Percentiles rank a stretch among this genome's conserved stretches.
These are phyloP conservation scores for Tuber magnatum DNA, from an alignment of 495 filamentous ascomycete genomes.

Conservation along the genomic window DNA sequence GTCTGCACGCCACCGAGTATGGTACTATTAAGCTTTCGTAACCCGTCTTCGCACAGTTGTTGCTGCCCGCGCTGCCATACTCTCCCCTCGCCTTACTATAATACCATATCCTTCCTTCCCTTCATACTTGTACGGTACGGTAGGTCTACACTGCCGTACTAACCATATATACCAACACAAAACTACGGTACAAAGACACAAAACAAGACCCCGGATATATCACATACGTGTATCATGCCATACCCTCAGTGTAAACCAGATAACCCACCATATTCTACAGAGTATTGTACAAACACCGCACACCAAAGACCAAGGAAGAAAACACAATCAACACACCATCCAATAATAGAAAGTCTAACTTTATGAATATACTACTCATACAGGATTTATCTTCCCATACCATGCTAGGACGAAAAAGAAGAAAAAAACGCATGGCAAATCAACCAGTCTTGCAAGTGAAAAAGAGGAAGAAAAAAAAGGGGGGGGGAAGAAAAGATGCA, in stretches of 20 bases:
- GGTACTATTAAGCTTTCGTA: too few relatives aligned
- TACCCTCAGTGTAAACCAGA: not conserved
- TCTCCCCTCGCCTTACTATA: too few relatives aligned
- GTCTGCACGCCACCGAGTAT: too few relatives aligned
- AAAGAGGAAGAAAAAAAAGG: not conserved
- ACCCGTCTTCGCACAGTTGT: too few relatives aligned
- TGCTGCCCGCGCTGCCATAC: too few relatives aligned
- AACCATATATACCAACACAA: not conserved
- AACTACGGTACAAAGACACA: not conserved
- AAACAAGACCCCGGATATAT: not conserved
- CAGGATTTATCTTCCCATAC: not conserved
- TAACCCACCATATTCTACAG: not conserved
- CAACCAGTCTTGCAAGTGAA: not conserved
- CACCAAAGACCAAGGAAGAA: not conserved
- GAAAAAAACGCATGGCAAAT: not conserved
- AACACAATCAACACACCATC: not conserved
- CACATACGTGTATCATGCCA: not conserved
- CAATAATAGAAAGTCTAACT: not conserved
- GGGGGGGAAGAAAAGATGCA: too few relatives aligned
- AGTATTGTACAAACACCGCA: not conserved
- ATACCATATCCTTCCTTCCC: too few relatives aligned
- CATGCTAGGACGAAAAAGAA: not conserved
- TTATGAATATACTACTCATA: constrained; percentile 3
- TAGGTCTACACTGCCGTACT: too few relatives aligned
- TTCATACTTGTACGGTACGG: too few relatives aligned